phyloP scores from a whole-genome alignment of 225 moss, liverwort and hornwort genomes.

The Bryoerythrophyllum caledonicum region DNA sequence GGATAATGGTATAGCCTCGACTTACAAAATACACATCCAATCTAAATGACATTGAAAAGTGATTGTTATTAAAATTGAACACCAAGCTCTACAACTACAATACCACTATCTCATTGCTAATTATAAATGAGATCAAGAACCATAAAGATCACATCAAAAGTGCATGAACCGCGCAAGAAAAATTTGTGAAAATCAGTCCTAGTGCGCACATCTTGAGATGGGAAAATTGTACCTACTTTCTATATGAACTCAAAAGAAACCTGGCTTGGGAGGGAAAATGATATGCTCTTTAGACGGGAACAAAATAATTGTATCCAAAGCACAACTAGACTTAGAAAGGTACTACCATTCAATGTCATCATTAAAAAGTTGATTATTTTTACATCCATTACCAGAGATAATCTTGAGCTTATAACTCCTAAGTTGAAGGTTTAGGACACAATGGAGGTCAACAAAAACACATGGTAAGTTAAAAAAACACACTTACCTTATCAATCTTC shows the following conservation, averaged over 20 bases:
- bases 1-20: slow-evolving; percentile 76
- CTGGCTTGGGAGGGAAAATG: slow-evolving; percentile 70
- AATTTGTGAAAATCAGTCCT: background rate
- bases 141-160: background rate
- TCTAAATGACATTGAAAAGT: slow-evolving; percentile 4
- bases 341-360: no score
- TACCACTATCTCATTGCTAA: background rate
- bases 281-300: slow-evolving; percentile 66
- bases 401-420: no score
- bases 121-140: background rate
- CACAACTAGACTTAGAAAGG: slow-evolving; percentile 9
- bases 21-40: slow-evolving; percentile 39
- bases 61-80: background rate
- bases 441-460: no score
- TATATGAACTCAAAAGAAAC: slow-evolving; percentile 80
- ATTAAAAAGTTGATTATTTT: no score
- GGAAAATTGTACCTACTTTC: slow-evolving; percentile 60
- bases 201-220: slow-evolving; percentile 2
- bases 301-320: slow-evolving; percentile 62
- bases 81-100: background rate
- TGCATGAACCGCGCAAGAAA: background rate
- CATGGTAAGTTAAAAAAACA: no score
- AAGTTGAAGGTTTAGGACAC: no score
- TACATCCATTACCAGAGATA: no score
- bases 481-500: no score